Base-by-base conservation (phyloP, 495 filamentous ascomycete genomes). In the Diplogelasinospora grovesii region DNA sequence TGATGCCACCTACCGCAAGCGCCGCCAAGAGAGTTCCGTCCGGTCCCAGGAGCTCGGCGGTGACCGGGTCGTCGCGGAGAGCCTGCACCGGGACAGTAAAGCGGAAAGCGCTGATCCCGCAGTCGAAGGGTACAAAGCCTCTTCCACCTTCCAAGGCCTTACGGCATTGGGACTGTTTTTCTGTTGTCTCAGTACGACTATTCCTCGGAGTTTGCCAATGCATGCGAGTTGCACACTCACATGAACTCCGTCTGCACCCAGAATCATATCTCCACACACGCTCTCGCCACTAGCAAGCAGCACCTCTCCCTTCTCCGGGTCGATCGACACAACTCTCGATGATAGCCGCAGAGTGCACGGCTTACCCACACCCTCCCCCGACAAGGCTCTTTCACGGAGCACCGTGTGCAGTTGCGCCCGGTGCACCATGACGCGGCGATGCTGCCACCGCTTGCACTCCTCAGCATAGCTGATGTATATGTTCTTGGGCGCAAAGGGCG, bases 371-470 rank as follows among this genome's bases (percentile, higher is more conserved):
- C 32, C 32, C 4, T 35, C 32, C 6, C 11, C 15, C 4, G 32
- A 35, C 3, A 35, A 11, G 14, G 32, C 32, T 11, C 16, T 18
- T 7, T 16, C 32, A 11, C 32, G 32, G 11, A 35, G 32, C 10
- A 18, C 32, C 6, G 15, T 18, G 32, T 35, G 32, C 15, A 35
- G 16, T 5, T 35, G 32, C 3, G 32, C 32, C 13, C 32, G 32
- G 32, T 35, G 32, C 3, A 35, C 32, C 32, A 35, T 35, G 32
- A 35, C 32, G 11, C 32, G 32, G 32, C 32, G 32, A 18, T 35
- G 32, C 32, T 35, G 32, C 32, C 32, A 35, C 3, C 32, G 32
- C 32, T 35, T 35, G 10, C 16, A 13, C 3, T 35, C 32, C 32
- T 35, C 5, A 18, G 11, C 32, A 18, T 19, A 35, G 32, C 32